Evolutionary conservation across 2,329 filamentous ascomycete genomes (phyloP).

Genomic region (Ceratocystiopsis brevicomis): DNA sequence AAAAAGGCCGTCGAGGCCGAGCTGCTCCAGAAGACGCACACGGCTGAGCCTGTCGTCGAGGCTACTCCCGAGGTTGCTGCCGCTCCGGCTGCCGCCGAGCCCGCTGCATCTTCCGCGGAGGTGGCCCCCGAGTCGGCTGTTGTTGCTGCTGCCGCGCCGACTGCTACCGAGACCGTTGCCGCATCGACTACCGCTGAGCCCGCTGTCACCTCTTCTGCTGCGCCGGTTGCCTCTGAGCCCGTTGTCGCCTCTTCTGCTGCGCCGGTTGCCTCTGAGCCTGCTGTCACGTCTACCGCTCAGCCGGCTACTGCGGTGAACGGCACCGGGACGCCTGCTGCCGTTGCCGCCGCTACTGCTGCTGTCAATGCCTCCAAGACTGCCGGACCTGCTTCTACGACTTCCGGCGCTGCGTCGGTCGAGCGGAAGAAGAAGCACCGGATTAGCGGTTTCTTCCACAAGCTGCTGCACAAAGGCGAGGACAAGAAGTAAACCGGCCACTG

Average conservation of each 20-base stretch:
- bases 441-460: conserved; percentile 41
- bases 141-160: conserved; percentile 17
- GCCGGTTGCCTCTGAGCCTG: background rate
- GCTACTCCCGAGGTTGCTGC: conserved; percentile 11
- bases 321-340: background rate
- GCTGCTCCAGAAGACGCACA: conserved; percentile 38
- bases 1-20: conserved; percentile 60
- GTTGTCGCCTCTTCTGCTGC: background rate
- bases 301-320: too few species aligned
- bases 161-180: too few species aligned
- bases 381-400: conserved; percentile 14
- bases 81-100: background rate
- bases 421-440: conserved; percentile 51
- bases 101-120: conserved; percentile 4
- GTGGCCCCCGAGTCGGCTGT: conserved; percentile 9
- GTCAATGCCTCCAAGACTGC: background rate
- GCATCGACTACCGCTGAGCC: conserved; percentile 12
- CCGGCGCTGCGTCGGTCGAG: conserved; percentile 21
- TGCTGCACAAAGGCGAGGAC: conserved; percentile 27
- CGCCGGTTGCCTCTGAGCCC: conserved; percentile 2
- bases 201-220: background rate
- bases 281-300: conserved; percentile 1
- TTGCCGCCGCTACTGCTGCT: conserved; percentile 7
- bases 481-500: conserved; percentile 4
- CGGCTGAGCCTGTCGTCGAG: conserved; percentile 11